These are phyloP conservation scores for Fusarium torreyae DNA, from an alignment of 2,329 filamentous ascomycete species.

Conservation along the genomic window DNA sequence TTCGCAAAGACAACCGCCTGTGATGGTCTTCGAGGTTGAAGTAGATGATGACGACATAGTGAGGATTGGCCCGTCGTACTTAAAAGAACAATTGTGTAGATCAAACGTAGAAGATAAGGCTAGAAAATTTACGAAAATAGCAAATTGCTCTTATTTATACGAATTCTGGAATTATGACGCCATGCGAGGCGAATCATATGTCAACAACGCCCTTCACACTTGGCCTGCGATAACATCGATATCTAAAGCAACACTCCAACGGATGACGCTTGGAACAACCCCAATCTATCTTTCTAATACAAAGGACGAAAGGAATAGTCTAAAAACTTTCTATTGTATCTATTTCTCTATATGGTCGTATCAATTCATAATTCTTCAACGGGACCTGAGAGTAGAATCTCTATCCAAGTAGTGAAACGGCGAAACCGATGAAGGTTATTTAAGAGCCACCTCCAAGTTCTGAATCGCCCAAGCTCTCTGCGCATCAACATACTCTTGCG, in stretches of 20 bases:
- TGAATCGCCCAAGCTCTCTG: constrained; percentile 22
- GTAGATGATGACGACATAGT: background rate
- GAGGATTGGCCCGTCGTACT: rapidly evolving
- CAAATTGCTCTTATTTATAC: background rate
- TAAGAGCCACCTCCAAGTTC: constrained; percentile 14
- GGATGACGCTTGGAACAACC: too few relatives aligned
- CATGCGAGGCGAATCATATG: background rate
- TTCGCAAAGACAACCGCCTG: constrained; percentile 17
- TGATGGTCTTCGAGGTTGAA: background rate
- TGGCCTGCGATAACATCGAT: too few relatives aligned
- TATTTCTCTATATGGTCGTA: background rate
- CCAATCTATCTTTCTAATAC: too few relatives aligned
- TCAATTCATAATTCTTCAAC: background rate
- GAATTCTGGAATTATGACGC: background rate
- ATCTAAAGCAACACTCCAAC: too few relatives aligned
- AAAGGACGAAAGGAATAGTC: background rate
- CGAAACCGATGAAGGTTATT: background rate
- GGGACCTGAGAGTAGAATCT: rapidly evolving
- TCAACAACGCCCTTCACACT: constrained; percentile 9
- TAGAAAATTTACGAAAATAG: background rate
- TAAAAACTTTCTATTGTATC: background rate
- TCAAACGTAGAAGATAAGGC: background rate
- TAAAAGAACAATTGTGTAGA: rapidly evolving
- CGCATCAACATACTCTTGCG: constrained; percentile 20
- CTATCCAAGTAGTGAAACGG: too few relatives aligned